phyloP scores from a whole-genome alignment of 1,284 basidiomycete species.

The Tilletia setariae region DNA sequence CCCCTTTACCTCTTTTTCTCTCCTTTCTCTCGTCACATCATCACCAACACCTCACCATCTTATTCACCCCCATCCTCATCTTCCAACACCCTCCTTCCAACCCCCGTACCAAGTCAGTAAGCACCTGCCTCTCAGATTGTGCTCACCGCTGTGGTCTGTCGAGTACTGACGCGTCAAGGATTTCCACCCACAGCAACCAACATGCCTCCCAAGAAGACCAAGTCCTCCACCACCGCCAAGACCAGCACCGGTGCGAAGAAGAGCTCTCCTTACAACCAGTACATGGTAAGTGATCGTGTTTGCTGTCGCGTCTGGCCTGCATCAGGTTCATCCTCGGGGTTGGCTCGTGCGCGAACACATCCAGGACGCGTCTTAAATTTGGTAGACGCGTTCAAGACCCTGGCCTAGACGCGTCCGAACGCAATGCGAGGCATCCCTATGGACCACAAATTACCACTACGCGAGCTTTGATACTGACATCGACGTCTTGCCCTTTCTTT shows the following conservation, averaged over 20 bases:
- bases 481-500: not conserved
- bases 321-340: not conserved
- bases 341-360: conserved; percentile 14
- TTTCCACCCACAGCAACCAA: not conserved
- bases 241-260: conserved; percentile 4
- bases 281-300: not conserved
- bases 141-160: not conserved
- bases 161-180: too few species aligned
- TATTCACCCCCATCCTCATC: not conserved
- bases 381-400: too few species aligned
- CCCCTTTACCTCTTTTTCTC: not conserved
- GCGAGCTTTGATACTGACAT: not conserved
- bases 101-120: not conserved
- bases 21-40: conserved; percentile 1
- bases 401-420: not conserved
- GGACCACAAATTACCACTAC: not conserved
- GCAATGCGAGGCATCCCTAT: too few species aligned
- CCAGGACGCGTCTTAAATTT: too few species aligned
- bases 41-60: not conserved
- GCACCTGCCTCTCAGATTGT: not conserved
- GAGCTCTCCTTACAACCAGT: conserved; percentile 10
- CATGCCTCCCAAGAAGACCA: conserved; percentile 16
- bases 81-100: not conserved
- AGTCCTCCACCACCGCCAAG: conserved; percentile 14
- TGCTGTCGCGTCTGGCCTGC: not conserved